Evolutionary conservation across 2,329 filamentous ascomycete genomes (phyloP).

Genomic region (Penicillium sp.): DNA sequence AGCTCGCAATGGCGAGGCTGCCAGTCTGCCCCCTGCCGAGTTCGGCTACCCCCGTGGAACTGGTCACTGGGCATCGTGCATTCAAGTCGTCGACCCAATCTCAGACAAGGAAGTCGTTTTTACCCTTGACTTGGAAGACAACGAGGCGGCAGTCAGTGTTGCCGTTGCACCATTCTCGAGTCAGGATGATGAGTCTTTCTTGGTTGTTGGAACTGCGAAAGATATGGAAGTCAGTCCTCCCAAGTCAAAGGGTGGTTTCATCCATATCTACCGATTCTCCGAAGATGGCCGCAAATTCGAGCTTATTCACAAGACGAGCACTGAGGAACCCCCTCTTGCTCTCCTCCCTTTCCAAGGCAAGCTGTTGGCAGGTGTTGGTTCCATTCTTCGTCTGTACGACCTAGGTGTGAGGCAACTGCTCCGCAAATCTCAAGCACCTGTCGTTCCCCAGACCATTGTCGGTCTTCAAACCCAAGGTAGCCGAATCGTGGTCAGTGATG

Average conservation of each 20-base stretch:
- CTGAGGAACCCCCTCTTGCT: slow-evolving; percentile 87
- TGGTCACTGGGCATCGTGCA: slow-evolving; percentile 93
- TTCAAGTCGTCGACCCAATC: slow-evolving; percentile 85
- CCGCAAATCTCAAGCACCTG: slow-evolving; percentile 82
- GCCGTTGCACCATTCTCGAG: slow-evolving; percentile 83
- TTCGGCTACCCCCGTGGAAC: slow-evolving; percentile 85
- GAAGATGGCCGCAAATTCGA: slow-evolving; percentile 86
- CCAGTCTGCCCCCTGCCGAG: slow-evolving; percentile 71
- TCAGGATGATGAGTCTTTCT: slow-evolving; percentile 83
- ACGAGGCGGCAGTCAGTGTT: slow-evolving; percentile 87
- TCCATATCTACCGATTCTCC: slow-evolving; percentile 89
- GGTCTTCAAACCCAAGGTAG: slow-evolving; percentile 87
- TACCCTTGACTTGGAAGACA: slow-evolving; percentile 79
- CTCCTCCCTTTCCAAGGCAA: slow-evolving; percentile 90
- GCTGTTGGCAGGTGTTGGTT: slow-evolving; percentile 80
- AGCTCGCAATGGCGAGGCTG: slow-evolving; percentile 70
- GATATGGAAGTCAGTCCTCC: slow-evolving; percentile 79
- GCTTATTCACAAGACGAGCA: slow-evolving; percentile 94
- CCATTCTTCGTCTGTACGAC: slow-evolving; percentile 83
- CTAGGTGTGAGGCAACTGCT: slow-evolving; percentile 90
- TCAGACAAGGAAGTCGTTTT: slow-evolving; percentile 71
- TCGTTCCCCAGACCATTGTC: slow-evolving; percentile 79
- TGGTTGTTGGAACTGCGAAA: slow-evolving; percentile 93
- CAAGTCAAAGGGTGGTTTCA: slow-evolving; percentile 74
- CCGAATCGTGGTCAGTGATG: slow-evolving; percentile 87